Evolutionary conservation across 2,329 filamentous ascomycete genomes (phyloP).

Genomic region (Fusarium multiceps): DNA sequence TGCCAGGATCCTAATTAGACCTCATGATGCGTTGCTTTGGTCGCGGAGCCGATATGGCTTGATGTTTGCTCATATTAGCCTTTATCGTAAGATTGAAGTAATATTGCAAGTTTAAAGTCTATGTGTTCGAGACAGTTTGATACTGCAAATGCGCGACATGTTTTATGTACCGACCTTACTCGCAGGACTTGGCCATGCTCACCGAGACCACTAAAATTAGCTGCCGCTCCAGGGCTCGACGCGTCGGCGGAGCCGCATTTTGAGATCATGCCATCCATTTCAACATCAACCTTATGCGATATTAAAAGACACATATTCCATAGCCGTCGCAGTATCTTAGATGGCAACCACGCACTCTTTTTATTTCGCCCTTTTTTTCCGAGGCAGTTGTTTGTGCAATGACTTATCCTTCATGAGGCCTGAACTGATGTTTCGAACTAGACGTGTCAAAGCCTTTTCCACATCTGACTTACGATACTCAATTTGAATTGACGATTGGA

Average conservation of each 20-base stretch:
- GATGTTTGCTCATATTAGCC: neutral
- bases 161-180: neutral
- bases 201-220: neutral
- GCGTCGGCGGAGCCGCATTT: neutral
- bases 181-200: neutral
- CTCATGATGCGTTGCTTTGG: neutral
- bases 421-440: no score
- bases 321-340: neutral
- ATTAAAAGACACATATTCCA: neutral
- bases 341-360: neutral
- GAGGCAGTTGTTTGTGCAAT: no score
- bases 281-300: neutral
- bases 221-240: neutral
- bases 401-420: no score
- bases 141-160: neutral
- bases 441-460: no score
- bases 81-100: neutral
- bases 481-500: no score
- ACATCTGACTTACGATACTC: no score
- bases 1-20: neutral
- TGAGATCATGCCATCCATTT: neutral
- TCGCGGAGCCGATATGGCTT: neutral
- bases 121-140: neutral
- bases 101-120: neutral
- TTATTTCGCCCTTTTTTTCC: no score